Percentiles rank a stretch among this genome's conserved stretches.
phyloP scores from a whole-genome alignment of 306 rosid genomes.

The Carpinus viminea region DNA sequence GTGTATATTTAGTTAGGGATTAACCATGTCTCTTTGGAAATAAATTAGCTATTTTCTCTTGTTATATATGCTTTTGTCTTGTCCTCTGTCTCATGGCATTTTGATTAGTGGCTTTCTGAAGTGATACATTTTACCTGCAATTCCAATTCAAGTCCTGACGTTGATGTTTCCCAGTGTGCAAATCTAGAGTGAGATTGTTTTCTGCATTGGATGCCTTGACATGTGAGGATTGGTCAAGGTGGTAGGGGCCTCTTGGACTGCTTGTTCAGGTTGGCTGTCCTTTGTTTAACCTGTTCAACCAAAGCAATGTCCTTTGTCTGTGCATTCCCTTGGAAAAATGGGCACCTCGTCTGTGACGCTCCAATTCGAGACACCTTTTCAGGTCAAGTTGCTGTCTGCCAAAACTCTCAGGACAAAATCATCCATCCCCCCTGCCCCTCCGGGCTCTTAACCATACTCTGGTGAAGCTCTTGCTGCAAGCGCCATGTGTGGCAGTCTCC shows the following conservation, averaged over 20 bases:
- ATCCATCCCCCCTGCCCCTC: too few species aligned
- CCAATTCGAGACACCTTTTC: too few species aligned
- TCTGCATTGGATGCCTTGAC: slow-evolving; percentile 5
- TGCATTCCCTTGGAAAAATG: too few species aligned
- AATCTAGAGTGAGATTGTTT: slow-evolving; percentile 1
- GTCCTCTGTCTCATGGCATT: background rate
- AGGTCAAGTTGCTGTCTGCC: too few species aligned
- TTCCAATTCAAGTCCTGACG: slow-evolving; percentile 8
- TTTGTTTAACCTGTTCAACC: background rate
- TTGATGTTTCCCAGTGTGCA: slow-evolving; percentile 6
- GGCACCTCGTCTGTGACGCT: too few species aligned
- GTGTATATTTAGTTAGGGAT: slow-evolving; percentile 49
- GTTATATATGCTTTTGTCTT: background rate
- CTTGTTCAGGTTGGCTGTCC: background rate
- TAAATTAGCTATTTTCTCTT: slow-evolving; percentile 28
- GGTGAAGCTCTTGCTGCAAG: too few species aligned
- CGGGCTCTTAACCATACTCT: too few species aligned
- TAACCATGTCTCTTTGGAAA: slow-evolving; percentile 31
- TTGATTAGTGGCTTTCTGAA: background rate
- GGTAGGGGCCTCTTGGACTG: background rate
- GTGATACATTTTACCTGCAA: background rate
- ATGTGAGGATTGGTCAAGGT: background rate
- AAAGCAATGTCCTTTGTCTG: too few species aligned
- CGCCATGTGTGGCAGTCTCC: too few species aligned
- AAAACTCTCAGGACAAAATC: too few species aligned